Percentiles rank a stretch among this genome's conserved stretches.
Conservation (phyloP, 805 yeast species). For the Starmerella potacharoeniae region DNA sequence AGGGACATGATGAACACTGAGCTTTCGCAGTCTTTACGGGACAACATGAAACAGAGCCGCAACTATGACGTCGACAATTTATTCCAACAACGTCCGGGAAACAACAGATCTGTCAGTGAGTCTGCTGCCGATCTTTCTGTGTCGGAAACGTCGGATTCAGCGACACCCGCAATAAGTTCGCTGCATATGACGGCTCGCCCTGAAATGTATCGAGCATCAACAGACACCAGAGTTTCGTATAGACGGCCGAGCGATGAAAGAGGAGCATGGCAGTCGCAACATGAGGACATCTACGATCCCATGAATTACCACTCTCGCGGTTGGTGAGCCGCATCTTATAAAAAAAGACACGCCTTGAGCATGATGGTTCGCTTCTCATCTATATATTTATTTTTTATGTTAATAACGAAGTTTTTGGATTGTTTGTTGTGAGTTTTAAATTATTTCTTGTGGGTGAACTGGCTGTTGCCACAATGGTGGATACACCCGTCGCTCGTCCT, state of each 20-base stretch:
- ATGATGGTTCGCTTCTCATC: too few species aligned
- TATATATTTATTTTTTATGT: neutral
- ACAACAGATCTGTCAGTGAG: conserved; percentile 1
- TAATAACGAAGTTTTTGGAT: neutral
- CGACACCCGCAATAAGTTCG: neutral
- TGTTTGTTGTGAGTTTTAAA: neutral
- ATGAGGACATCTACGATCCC: conserved; percentile 22
- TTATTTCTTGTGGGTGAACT: too few species aligned
- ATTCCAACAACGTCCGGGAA: conserved; percentile 3
- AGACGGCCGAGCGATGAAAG: neutral
- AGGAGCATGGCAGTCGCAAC: conserved; percentile 8
- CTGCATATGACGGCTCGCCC: conserved; percentile 16
- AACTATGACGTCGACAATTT: conserved; percentile 12
- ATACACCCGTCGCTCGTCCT: neutral
- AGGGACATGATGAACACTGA: neutral
- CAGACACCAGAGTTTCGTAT: conserved; percentile 4
- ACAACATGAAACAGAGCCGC: conserved; percentile 12
- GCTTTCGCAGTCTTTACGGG: conserved; percentile 11
- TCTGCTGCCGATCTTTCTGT: neutral
- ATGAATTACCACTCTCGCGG: conserved; percentile 24
- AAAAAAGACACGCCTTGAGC: too few species aligned
- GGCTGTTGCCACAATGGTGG: neutral
- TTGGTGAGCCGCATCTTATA: conserved; percentile 14
- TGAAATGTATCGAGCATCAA: conserved; percentile 16
- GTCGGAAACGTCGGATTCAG: neutral